Evolutionary conservation across 306 rosid genomes (phyloP).

Genomic region (Prunus dulcis): DNA sequence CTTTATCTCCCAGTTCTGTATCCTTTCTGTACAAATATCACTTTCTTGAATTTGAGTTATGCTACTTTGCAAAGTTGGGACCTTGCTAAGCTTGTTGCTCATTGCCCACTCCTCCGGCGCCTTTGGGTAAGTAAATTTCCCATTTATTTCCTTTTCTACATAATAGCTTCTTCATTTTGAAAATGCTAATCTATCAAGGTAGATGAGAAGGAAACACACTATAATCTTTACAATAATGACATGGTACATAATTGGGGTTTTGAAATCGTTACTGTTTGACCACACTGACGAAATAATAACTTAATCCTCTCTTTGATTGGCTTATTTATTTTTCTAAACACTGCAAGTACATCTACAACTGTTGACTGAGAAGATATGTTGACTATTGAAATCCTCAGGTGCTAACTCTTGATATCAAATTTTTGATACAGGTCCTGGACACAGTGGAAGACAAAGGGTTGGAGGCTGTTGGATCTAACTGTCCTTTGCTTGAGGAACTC

Average conservation of each 20-base stretch:
- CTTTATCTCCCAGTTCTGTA: slow-evolving; percentile 62
- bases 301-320: background rate
- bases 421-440: slow-evolving; percentile 65
- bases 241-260: background rate
- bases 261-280: background rate
- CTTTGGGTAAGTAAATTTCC: slow-evolving; percentile 73
- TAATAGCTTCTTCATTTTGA: background rate
- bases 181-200: background rate
- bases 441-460: slow-evolving; percentile 82
- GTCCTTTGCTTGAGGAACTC: slow-evolving; percentile 87
- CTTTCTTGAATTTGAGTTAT: slow-evolving; percentile 75
- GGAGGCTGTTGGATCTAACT: slow-evolving; percentile 70
- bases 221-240: background rate
- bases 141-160: slow-evolving; percentile 1
- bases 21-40: slow-evolving; percentile 52
- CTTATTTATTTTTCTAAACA: too few relatives aligned
- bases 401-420: slow-evolving; percentile 11
- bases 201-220: background rate
- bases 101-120: slow-evolving; percentile 63
- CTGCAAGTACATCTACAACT: background rate
- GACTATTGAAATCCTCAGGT: background rate
- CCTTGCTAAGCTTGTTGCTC: slow-evolving; percentile 60
- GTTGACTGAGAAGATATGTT: background rate
- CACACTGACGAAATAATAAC: background rate
- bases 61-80: slow-evolving; percentile 54